phyloP scores from a whole-genome alignment of 2,329 filamentous ascomycete genomes.

The Cytospora piceae region DNA sequence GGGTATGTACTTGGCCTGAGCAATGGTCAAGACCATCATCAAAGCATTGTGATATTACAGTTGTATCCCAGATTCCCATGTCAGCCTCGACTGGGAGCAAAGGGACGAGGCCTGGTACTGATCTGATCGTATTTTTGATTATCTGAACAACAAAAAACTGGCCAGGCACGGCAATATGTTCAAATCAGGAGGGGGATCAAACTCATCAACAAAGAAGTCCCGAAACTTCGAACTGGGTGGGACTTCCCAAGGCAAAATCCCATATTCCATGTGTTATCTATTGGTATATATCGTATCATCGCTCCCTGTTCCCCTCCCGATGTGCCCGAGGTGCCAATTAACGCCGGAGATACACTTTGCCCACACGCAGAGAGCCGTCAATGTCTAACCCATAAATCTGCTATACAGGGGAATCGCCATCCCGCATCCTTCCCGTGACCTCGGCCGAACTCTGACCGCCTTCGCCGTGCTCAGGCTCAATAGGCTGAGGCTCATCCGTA shows the following conservation, averaged over 20 bases:
- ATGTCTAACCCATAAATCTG: conserved; percentile 11
- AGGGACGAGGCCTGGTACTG: neutral
- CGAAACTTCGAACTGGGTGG: neutral
- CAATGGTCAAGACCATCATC: no score
- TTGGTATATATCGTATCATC: conserved; percentile 25
- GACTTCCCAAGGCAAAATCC: neutral
- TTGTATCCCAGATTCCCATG: neutral
- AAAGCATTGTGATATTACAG: neutral
- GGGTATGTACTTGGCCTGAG: no score
- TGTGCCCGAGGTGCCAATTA: conserved; percentile 9
- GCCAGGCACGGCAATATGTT: neutral
- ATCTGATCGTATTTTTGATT: neutral
- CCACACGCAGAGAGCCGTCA: conserved; percentile 1
- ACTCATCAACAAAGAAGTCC: neutral
- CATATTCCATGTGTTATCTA: conserved; percentile 20
- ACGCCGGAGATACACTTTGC: conserved; percentile 20
- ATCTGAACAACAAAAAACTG: neutral
- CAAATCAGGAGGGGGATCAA: neutral
- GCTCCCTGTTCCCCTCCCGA: conserved; percentile 9
- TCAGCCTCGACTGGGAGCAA: neutral
- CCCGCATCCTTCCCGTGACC: conserved; percentile 23
- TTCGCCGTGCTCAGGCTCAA: neutral
- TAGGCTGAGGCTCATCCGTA: conserved; percentile 17
- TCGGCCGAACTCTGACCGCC: conserved; percentile 5
- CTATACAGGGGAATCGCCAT: conserved; percentile 31